A percentile compares a stretch with the other conserved stretches of the same genome.
phyloP scores from a whole-genome alignment of 495 filamentous ascomycete species.

The Mytilinidion resinicola region DNA sequence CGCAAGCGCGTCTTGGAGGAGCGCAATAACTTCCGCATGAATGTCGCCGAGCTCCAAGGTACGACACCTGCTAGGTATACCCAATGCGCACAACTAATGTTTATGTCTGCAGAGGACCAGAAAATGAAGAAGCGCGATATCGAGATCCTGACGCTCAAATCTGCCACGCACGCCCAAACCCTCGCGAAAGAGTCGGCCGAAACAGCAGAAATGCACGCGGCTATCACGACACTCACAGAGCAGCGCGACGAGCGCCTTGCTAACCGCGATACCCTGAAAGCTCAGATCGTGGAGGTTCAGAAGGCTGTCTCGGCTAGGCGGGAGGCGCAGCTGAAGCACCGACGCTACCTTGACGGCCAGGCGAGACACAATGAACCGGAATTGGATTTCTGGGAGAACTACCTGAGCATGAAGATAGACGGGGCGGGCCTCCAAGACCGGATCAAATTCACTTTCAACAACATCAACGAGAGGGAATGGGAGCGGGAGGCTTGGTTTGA shows the following conservation, averaged over 20 bases:
- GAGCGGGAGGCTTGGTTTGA: constrained; percentile 91
- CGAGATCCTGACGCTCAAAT: constrained; percentile 73
- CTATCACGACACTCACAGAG: constrained; percentile 65
- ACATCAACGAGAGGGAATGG: constrained; percentile 81
- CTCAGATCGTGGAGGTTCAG: constrained; percentile 74
- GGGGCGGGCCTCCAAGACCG: constrained; percentile 78
- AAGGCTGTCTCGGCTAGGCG: constrained; percentile 56
- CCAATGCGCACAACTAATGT: neutral
- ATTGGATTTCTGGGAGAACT: constrained; percentile 90
- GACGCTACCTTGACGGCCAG: constrained; percentile 68
- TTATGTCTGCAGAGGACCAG: constrained; percentile 63
- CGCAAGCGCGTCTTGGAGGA: constrained; percentile 86
- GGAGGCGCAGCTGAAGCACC: constrained; percentile 56
- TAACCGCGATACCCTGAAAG: constrained; percentile 63
- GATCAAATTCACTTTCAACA: constrained; percentile 86
- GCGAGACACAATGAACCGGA: constrained; percentile 82
- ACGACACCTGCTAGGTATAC: constrained; percentile 25
- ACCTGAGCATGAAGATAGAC: constrained; percentile 82
- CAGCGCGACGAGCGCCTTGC: constrained; percentile 71
- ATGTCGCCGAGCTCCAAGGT: constrained; percentile 86
- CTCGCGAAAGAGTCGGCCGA: constrained; percentile 81
- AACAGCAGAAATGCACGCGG: constrained; percentile 75
- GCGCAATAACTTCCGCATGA: constrained; percentile 87
- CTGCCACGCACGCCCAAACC: constrained; percentile 68
- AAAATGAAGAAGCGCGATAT: constrained; percentile 83